phyloP scores from a whole-genome alignment of 371 early-diverging fungal species.

The Haplosporangium sp. region DNA sequence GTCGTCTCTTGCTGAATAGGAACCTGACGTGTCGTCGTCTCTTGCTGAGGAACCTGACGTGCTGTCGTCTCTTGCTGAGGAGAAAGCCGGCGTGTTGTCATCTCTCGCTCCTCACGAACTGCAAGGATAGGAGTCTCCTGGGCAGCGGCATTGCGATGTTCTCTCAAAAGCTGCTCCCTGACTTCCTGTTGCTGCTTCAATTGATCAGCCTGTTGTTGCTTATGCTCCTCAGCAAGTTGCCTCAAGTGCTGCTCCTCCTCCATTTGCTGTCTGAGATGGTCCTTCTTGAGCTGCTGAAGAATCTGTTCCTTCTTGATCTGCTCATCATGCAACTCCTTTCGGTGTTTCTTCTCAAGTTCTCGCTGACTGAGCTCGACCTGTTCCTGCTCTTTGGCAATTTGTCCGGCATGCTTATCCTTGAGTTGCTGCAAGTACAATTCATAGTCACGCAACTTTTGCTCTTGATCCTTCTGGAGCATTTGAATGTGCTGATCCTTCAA shows the following conservation, averaged over 20 bases:
- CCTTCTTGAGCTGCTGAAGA: constrained; percentile 2
- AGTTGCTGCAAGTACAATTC: not conserved
- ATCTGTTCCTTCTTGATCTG: not conserved
- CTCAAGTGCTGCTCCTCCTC: not conserved
- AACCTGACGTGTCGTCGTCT: no score
- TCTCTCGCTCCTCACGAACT: no score
- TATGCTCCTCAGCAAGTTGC: not conserved
- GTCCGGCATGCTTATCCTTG: not conserved
- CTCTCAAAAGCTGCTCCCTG: not conserved
- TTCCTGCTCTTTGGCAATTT: not conserved
- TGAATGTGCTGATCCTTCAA: not conserved
- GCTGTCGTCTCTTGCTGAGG: no score
- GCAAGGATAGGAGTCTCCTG: no score
- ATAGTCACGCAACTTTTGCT: not conserved
- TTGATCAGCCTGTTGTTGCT: not conserved
- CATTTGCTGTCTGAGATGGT: not conserved
- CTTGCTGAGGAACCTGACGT: no score
- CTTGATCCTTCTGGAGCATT: not conserved
- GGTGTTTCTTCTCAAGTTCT: not conserved
- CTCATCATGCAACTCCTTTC: not conserved
- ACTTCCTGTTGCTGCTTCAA: not conserved
- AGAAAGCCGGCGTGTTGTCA: no score
- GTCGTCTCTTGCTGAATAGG: no score
- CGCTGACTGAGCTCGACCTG: not conserved
- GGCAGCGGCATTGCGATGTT: not conserved